These are phyloP conservation scores for Acidomyces sp. DNA, from an alignment of 495 filamentous ascomycete species.

Conservation along the genomic window DNA sequence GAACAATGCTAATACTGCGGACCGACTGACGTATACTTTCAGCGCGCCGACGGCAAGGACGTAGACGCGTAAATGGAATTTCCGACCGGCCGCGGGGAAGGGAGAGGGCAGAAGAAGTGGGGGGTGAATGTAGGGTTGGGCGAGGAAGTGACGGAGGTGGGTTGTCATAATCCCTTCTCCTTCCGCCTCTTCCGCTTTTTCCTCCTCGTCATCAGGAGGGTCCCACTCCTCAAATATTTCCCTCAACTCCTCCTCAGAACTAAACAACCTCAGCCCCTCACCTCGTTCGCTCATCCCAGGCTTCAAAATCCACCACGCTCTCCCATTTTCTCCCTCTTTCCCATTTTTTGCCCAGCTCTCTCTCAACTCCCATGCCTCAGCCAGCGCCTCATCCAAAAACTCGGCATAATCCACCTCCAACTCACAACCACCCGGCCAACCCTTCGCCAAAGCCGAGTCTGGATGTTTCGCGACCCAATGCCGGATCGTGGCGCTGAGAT, in stretches of 20 bases:
- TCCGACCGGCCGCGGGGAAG: slow-evolving; percentile 43
- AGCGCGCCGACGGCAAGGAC: slow-evolving; percentile 67
- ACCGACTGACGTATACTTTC: slow-evolving; percentile 71
- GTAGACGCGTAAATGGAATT: slow-evolving; percentile 93
- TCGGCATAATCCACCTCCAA: slow-evolving; percentile 96
- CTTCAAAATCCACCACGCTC: slow-evolving; percentile 96
- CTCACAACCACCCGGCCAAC: slow-evolving; percentile 60
- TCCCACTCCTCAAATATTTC: slow-evolving; percentile 85
- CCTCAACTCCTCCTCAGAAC: slow-evolving; percentile 62
- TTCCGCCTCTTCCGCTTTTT: slow-evolving; percentile 46
- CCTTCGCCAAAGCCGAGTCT: slow-evolving; percentile 46
- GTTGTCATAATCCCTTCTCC: slow-evolving; percentile 57
- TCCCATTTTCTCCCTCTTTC: slow-evolving; percentile 32
- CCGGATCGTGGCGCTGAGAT: slow-evolving; percentile 62
- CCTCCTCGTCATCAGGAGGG: slow-evolving; percentile 35
- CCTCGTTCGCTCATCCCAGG: slow-evolving; percentile 94
- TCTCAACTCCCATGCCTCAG: slow-evolving; percentile 74
- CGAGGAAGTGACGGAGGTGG: slow-evolving; percentile 90
- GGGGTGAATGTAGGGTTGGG: slow-evolving; percentile 87
- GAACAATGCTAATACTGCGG: slow-evolving; percentile 89
- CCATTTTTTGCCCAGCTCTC: slow-evolving; percentile 60
- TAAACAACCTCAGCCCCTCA: slow-evolving; percentile 82
- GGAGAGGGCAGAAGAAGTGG: slow-evolving; percentile 55
- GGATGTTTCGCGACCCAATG: slow-evolving; percentile 77
- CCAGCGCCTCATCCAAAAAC: slow-evolving; percentile 86